phyloP scores from a whole-genome alignment of 2,329 filamentous ascomycete genomes.

The Sporothrix pallida region DNA sequence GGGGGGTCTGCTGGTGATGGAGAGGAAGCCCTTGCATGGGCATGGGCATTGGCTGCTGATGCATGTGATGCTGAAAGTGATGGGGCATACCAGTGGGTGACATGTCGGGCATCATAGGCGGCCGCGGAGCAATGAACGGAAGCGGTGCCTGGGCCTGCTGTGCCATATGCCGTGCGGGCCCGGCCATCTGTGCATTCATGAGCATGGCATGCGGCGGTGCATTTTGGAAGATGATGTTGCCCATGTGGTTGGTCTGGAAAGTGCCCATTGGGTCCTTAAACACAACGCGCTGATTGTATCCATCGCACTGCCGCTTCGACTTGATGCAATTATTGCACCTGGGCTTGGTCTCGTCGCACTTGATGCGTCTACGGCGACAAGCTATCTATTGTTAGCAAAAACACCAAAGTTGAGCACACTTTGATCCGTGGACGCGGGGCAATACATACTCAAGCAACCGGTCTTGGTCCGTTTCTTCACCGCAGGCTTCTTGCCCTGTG shows the following conservation, averaged over 20 bases:
- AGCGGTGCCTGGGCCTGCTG: constrained; percentile 48
- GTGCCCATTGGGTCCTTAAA: constrained; percentile 76
- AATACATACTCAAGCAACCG: constrained; percentile 78
- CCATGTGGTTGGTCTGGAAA: constrained; percentile 56
- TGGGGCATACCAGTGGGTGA: background rate
- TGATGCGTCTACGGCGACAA: constrained; percentile 92
- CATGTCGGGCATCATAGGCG: constrained; percentile 43
- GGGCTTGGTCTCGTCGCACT: constrained; percentile 89
- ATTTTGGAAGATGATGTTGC: constrained; percentile 53
- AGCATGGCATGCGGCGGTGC: constrained; percentile 53
- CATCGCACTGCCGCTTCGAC: constrained; percentile 82
- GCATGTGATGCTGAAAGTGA: constrained; percentile 25
- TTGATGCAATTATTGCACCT: constrained; percentile 85
- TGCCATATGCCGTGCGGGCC: constrained; percentile 47
- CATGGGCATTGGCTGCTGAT: constrained; percentile 17
- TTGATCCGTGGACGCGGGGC: constrained; percentile 22
- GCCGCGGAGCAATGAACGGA: constrained; percentile 60
- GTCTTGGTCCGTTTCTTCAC: constrained; percentile 83
- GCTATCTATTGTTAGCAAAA: constrained; percentile 55
- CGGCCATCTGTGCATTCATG: constrained; percentile 52
- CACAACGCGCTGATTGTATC: constrained; percentile 79
- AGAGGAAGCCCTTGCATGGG: constrained; percentile 5
- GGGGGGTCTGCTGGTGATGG: background rate
- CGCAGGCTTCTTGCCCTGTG: constrained; percentile 53
- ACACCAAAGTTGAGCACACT: background rate